phyloP scores from a whole-genome alignment of 2,329 filamentous ascomycete species.

The Chrysoporthe puriensis region DNA sequence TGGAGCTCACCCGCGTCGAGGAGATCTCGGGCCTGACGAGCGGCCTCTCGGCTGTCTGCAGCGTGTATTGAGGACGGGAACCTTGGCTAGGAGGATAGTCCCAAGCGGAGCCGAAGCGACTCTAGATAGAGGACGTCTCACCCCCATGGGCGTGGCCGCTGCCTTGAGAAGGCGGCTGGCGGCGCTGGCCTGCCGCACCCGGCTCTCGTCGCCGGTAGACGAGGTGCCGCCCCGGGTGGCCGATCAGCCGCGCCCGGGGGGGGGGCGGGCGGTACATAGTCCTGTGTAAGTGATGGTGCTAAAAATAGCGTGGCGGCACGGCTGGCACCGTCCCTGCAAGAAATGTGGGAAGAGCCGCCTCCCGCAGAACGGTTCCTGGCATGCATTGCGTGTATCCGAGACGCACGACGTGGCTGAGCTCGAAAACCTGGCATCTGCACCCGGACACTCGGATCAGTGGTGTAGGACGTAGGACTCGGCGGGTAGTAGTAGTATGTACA shows the following conservation, averaged over 20 bases:
- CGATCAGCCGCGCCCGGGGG: background rate
- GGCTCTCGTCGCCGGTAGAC: background rate
- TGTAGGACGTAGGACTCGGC: background rate
- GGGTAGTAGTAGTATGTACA: background rate
- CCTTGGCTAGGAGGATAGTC: too few species aligned
- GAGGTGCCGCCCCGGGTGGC: background rate
- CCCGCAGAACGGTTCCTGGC: slow-evolving; percentile 5
- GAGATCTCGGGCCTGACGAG: slow-evolving; percentile 2
- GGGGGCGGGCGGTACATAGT: background rate
- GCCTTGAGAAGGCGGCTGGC: too few species aligned
- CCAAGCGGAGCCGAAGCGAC: too few species aligned
- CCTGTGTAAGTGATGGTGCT: background rate
- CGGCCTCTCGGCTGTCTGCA: background rate
- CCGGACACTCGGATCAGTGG: background rate
- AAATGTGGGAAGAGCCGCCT: slow-evolving; percentile 5
- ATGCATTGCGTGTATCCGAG: slow-evolving; percentile 9
- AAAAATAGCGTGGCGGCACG: slow-evolving; percentile 3
- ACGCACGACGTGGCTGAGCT: slow-evolving; percentile 2
- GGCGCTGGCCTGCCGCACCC: too few species aligned
- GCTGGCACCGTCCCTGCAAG: slow-evolving; percentile 7
- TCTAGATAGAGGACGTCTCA: too few species aligned
- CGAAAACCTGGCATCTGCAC: background rate
- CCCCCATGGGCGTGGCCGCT: too few species aligned
- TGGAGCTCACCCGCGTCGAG: slow-evolving; percentile 1
- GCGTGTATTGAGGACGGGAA: background rate